A percentile compares a stretch with the other conserved stretches of the same genome.
Evolutionary conservation across 1,284 basidiomycete genomes (phyloP).

Genomic region (Malassezia furfur): DNA sequence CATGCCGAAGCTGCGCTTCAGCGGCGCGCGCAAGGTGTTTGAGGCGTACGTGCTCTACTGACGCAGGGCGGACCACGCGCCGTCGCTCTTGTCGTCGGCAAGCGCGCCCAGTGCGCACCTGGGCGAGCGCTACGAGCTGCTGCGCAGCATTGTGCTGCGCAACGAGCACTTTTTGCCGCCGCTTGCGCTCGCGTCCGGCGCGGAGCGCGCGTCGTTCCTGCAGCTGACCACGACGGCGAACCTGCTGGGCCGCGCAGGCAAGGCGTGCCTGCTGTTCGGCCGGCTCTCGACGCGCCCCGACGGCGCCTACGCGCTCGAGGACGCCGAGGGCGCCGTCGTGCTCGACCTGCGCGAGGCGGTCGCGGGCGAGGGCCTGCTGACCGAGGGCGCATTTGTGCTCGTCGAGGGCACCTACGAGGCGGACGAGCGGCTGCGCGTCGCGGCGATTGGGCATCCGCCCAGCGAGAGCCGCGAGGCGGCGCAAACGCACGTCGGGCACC

Average conservation of each 20-base stretch:
- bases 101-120: constrained; percentile 24
- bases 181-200: constrained; percentile 21
- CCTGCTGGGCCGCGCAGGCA: constrained; percentile 76
- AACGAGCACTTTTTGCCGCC: constrained; percentile 47
- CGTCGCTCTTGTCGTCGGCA: constrained; percentile 27
- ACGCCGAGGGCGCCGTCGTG: constrained; percentile 79
- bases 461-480: constrained; percentile 32
- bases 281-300: constrained; percentile 83
- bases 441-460: constrained; percentile 93
- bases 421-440: constrained; percentile 74
- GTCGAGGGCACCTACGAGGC: constrained; percentile 94
- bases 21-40: constrained; percentile 69
- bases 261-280: constrained; percentile 84
- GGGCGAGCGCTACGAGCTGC: constrained; percentile 31
- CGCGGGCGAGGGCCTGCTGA: constrained; percentile 91
- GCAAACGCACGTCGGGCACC: constrained; percentile 18
- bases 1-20: constrained; percentile 87
- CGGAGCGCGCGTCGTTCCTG: constrained; percentile 27
- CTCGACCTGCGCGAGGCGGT: constrained; percentile 73
- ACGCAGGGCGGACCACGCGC: constrained; percentile 10
- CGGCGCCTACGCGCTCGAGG: constrained; percentile 81
- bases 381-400: constrained; percentile 86
- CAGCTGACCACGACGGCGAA: constrained; percentile 89
- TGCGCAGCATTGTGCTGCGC: constrained; percentile 34
- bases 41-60: constrained; percentile 56